Conservation (phyloP, 371 early-diverging fungal species). For the Mortierella sp. region DNA sequence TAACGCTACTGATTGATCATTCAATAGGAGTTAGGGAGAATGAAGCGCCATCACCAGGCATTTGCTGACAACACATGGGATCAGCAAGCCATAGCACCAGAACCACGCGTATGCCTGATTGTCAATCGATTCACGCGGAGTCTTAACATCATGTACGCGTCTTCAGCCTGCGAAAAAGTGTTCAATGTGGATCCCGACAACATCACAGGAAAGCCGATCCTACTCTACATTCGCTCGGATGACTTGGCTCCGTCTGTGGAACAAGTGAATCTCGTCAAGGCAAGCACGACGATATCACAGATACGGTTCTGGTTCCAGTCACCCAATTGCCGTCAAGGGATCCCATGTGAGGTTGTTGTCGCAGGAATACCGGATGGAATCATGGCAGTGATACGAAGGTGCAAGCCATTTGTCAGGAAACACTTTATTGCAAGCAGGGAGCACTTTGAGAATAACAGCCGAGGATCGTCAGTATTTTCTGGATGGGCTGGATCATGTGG, state of each 20-base stretch:
- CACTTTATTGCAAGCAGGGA: background rate
- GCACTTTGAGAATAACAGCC: background rate
- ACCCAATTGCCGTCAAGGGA: conserved; percentile 15
- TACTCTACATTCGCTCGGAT: conserved; percentile 29
- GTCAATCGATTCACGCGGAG: conserved; percentile 34
- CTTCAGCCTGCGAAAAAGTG: conserved; percentile 15
- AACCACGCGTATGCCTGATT: conserved; percentile 37
- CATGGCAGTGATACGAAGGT: conserved; percentile 16
- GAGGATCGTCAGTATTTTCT: background rate
- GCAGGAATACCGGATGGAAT: conserved; percentile 28
- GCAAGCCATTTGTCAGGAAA: conserved; percentile 31
- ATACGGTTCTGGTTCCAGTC: conserved; percentile 46
- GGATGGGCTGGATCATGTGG: no score
- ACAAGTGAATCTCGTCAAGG: conserved; percentile 27
- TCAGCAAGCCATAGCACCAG: conserved; percentile 12
- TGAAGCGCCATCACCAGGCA: conserved; percentile 26
- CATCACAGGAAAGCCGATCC: conserved; percentile 27
- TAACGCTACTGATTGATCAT: no score
- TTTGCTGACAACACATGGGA: conserved; percentile 17
- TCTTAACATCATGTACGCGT: conserved; percentile 37
- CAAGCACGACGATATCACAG: conserved; percentile 20
- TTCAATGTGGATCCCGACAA: conserved; percentile 15
- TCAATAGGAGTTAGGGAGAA: conserved; percentile 27
- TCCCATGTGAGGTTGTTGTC: conserved; percentile 31
- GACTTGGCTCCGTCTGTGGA: conserved; percentile 26